Evolutionary conservation across 495 filamentous ascomycete genomes (phyloP).

Genomic region (Podospora appendiculata): DNA sequence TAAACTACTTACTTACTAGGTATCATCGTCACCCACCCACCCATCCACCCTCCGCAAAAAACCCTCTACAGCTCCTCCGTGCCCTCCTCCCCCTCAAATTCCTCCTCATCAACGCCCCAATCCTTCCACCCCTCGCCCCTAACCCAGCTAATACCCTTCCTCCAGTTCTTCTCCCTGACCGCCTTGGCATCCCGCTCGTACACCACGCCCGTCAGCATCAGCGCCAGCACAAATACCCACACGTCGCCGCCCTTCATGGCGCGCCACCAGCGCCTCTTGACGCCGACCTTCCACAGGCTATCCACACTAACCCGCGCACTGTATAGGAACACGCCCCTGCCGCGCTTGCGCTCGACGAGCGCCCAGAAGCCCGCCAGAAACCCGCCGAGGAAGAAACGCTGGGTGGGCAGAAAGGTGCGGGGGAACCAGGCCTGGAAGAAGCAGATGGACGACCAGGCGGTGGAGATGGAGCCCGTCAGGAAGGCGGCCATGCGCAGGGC

Average conservation of each 20-base stretch:
- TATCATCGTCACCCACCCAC: background rate
- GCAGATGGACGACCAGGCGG: conserved; percentile 81
- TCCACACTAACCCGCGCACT: conserved; percentile 66
- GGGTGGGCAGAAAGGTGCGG: conserved; percentile 62
- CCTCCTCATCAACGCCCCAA: conserved; percentile 31
- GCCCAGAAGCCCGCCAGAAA: conserved; percentile 79
- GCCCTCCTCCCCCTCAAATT: conserved; percentile 13
- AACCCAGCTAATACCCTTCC: conserved; percentile 67
- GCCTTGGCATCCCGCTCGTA: conserved; percentile 65
- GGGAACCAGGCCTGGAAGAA: conserved; percentile 76
- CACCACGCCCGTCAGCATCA: conserved; percentile 70
- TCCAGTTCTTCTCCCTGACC: conserved; percentile 56
- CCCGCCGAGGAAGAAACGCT: conserved; percentile 83
- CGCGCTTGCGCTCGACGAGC: conserved; percentile 55
- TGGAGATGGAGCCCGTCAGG: conserved; percentile 68
- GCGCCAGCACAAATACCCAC: conserved; percentile 65
- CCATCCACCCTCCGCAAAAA: background rate
- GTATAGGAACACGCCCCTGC: conserved; percentile 60
- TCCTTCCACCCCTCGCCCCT: conserved; percentile 51
- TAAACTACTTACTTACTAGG: no score
- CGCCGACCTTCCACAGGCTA: conserved; percentile 81
- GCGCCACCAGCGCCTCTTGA: conserved; percentile 76
- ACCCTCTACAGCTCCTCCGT: background rate
- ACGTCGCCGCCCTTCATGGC: conserved; percentile 77
- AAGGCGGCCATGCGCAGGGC: conserved; percentile 67